phyloP scores from a whole-genome alignment of 495 filamentous ascomycete species.

The Talaromyces ruber region DNA sequence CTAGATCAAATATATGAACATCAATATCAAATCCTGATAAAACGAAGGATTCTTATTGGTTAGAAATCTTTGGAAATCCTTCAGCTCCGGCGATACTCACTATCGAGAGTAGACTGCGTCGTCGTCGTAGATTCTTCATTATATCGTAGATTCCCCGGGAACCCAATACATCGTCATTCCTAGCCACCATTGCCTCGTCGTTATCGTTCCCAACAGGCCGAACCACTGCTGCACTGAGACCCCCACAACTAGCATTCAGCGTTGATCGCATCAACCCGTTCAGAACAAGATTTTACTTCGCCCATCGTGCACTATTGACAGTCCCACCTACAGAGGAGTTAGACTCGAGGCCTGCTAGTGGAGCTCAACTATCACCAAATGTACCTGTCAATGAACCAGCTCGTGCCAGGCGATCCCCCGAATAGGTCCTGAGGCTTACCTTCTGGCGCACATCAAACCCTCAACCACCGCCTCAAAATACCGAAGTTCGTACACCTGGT shows the following conservation, averaged over 20 bases:
- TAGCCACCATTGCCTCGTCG: no score
- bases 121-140: no score
- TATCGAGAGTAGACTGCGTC: no score
- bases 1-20: no score
- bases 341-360: neutral
- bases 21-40: no score
- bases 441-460: neutral
- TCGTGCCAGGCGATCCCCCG: neutral
- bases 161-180: no score
- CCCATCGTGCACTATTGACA: neutral
- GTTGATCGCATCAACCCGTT: constrained; percentile 14
- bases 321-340: neutral
- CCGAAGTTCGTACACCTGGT: constrained; percentile 2
- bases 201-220: constrained; percentile 6
- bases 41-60: no score
- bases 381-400: neutral
- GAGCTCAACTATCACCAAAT: neutral
- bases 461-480: neutral
- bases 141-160: no score
- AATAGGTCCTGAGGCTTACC: neutral
- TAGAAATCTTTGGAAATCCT: no score
- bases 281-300: constrained; percentile 4
- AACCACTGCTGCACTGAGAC: constrained; percentile 6
- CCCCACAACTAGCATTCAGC: constrained; percentile 17
- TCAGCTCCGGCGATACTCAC: no score